Evolutionary conservation across 192 early-diverging fungal species (phyloP).

Genomic region (Obelidium mucronatum): DNA sequence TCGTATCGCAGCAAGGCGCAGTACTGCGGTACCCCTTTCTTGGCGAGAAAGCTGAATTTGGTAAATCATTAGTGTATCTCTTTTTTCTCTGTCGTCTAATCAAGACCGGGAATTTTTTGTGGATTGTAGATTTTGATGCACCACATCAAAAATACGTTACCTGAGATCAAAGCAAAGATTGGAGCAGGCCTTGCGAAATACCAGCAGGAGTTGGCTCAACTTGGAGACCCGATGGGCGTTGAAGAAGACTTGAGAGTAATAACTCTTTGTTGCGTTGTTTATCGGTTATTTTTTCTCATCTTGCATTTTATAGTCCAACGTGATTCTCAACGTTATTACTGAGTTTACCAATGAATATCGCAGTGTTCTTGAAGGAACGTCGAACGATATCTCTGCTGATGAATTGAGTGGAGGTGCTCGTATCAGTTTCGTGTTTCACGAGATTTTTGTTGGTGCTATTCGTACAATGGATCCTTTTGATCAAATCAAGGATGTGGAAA

Average conservation of each 20-base stretch:
- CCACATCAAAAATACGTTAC: slow-evolving; percentile 97
- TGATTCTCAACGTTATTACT: slow-evolving; percentile 97
- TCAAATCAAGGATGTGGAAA: slow-evolving; percentile 98
- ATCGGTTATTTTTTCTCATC: background rate
- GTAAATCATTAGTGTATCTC: slow-evolving; percentile 47
- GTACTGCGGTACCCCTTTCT: slow-evolving; percentile 98
- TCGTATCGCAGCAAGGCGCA: slow-evolving; percentile 96
- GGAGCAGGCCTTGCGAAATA: slow-evolving; percentile 85
- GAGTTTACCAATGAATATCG: slow-evolving; percentile 99
- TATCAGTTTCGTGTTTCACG: slow-evolving; percentile 99
- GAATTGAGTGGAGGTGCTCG: slow-evolving; percentile 98
- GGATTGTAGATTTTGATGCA: slow-evolving; percentile 91
- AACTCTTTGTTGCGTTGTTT: slow-evolving; percentile 20
- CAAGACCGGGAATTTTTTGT: background rate
- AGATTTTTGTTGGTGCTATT: slow-evolving; percentile 91
- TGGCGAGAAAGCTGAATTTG: slow-evolving; percentile 97
- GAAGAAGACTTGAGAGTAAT: slow-evolving; percentile 66
- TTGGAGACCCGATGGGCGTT: slow-evolving; percentile 92
- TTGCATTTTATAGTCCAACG: slow-evolving; percentile 69
- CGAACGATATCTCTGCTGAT: slow-evolving; percentile 90
- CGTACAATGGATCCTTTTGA: slow-evolving; percentile 98
- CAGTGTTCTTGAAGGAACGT: slow-evolving; percentile 94
- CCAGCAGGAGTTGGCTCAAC: slow-evolving; percentile 79
- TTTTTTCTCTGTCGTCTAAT: too few species aligned
- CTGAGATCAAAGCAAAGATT: slow-evolving; percentile 99